Evolutionary conservation across 2,329 filamentous ascomycete species (phyloP).

Genomic region (Fusarium hainanense): DNA sequence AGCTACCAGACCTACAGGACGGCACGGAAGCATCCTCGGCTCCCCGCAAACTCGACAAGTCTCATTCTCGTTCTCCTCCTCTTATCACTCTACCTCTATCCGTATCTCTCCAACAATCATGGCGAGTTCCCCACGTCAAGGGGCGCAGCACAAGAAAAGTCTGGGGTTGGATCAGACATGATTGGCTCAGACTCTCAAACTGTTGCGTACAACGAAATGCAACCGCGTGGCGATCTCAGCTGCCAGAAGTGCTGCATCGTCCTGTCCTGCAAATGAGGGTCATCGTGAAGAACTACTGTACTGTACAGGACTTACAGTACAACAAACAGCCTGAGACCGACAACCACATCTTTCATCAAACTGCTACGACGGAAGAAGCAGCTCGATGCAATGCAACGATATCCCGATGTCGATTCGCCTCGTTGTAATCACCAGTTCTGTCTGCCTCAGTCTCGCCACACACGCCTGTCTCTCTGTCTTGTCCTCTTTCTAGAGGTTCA

Average conservation of each 20-base stretch:
- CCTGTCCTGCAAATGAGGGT: conserved; percentile 18
- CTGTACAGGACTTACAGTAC: not conserved
- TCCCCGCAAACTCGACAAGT: conserved; percentile 16
- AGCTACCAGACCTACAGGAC: conserved; percentile 10
- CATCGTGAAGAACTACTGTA: not conserved
- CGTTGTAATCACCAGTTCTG: conserved; percentile 22
- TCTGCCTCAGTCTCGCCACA: conserved; percentile 29
- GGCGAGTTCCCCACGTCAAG: conserved; percentile 20
- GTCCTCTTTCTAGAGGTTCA: conserved; percentile 2
- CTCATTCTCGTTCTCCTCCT: not conserved
- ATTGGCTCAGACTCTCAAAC: conserved; percentile 17
- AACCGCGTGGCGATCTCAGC: conserved; percentile 28
- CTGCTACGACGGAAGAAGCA: conserved; percentile 16
- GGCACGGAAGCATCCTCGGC: conserved; percentile 20
- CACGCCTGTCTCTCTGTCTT: conserved; percentile 16
- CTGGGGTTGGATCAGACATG: conserved; percentile 9
- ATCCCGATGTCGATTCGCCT: conserved; percentile 22
- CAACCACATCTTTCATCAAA: conserved; percentile 6
- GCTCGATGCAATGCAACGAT: conserved; percentile 37
- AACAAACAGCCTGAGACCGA: conserved; percentile 9
- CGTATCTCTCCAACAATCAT: conserved; percentile 5
- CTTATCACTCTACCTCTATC: not conserved
- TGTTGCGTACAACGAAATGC: conserved; percentile 27
- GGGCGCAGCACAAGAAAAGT: conserved; percentile 16
- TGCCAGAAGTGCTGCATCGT: conserved; percentile 4